Evolutionary conservation across 768 basidiomycete species (phyloP).

Genomic region (Lentinula detonsa): DNA sequence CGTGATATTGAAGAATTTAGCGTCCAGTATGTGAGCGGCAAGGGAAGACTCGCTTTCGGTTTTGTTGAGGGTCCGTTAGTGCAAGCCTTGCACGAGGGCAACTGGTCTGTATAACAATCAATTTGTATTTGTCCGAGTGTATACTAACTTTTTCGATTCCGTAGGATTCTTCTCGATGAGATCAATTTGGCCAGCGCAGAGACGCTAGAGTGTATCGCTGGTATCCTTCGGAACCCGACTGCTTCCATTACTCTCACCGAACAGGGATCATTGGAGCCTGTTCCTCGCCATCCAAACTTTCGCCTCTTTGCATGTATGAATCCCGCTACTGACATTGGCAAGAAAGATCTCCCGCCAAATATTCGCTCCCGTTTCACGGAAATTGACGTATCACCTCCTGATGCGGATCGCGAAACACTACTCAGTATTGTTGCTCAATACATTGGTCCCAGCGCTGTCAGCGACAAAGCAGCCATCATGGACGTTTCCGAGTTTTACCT

Average conservation of each 20-base stretch:
- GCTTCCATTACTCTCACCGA: conserved; percentile 92
- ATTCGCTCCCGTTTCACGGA: conserved; percentile 93
- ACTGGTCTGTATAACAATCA: conserved; percentile 61
- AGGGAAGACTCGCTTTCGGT: conserved; percentile 87
- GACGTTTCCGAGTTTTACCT: conserved; percentile 90
- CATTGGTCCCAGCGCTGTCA: conserved; percentile 75
- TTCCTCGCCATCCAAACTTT: conserved; percentile 92
- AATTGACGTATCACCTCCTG: conserved; percentile 91
- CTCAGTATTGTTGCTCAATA: conserved; percentile 85
- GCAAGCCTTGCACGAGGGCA: conserved; percentile 78
- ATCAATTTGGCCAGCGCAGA: conserved; percentile 93
- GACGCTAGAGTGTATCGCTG: conserved; percentile 87
- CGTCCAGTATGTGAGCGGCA: conserved; percentile 79
- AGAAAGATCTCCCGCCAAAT: conserved; percentile 91
- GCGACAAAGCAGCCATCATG: conserved; percentile 83
- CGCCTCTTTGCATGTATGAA: conserved; percentile 99
- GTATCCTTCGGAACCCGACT: conserved; percentile 78
- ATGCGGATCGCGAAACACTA: conserved; percentile 86
- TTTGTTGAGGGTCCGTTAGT: conserved; percentile 97
- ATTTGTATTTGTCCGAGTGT: too few relatives aligned
- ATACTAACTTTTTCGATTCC: neutral
- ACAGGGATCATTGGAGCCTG: conserved; percentile 82
- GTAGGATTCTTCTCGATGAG: conserved; percentile 92
- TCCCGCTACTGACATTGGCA: conserved; percentile 97
- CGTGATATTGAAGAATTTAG: conserved; percentile 75